phyloP scores from a whole-genome alignment of 352 stramenopile species.

The Phytophthora fragariae region DNA sequence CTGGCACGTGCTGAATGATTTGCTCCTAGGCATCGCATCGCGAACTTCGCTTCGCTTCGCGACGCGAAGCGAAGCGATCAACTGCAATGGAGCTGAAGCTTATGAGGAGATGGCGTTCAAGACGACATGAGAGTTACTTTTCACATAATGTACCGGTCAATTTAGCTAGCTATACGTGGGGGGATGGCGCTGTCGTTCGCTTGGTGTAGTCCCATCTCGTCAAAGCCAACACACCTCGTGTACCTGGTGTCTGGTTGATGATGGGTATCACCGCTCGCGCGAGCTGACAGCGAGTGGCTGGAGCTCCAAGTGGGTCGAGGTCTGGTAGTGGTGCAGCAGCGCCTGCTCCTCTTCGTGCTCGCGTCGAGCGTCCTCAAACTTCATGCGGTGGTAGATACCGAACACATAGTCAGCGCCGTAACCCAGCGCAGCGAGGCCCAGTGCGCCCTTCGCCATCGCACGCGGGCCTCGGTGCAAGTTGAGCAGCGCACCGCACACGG shows the following conservation, averaged over 20 bases:
- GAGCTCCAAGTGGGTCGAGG: slow-evolving; percentile 6
- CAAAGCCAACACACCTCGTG: background rate
- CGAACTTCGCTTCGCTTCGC: too few species aligned
- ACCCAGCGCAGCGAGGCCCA: slow-evolving; percentile 48
- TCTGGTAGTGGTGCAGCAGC: slow-evolving; percentile 13
- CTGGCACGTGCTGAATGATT: background rate
- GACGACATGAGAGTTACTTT: slow-evolving; percentile 7
- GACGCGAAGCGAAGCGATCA: too few species aligned
- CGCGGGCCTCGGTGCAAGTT: slow-evolving; percentile 50
- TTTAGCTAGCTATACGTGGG: background rate
- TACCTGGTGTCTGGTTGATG: background rate
- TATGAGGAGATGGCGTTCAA: background rate
- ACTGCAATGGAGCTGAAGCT: too few species aligned
- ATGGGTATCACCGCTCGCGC: slow-evolving; percentile 23
- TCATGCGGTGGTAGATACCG: slow-evolving; percentile 34
- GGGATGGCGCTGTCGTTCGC: background rate
- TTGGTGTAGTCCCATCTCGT: background rate
- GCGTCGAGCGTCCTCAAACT: slow-evolving; percentile 35
- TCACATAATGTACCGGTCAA: slow-evolving; percentile 22
- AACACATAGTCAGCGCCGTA: slow-evolving; percentile 50
- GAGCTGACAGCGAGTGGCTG: slow-evolving; percentile 15
- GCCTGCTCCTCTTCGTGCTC: slow-evolving; percentile 28
- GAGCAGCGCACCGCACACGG: slow-evolving; percentile 54
- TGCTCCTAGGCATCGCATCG: background rate
- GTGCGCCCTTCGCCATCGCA: slow-evolving; percentile 47